These are phyloP conservation scores for Centrapalus pauciflorus DNA, from an alignment of 129 eudicot species.

Conservation along the genomic window DNA sequence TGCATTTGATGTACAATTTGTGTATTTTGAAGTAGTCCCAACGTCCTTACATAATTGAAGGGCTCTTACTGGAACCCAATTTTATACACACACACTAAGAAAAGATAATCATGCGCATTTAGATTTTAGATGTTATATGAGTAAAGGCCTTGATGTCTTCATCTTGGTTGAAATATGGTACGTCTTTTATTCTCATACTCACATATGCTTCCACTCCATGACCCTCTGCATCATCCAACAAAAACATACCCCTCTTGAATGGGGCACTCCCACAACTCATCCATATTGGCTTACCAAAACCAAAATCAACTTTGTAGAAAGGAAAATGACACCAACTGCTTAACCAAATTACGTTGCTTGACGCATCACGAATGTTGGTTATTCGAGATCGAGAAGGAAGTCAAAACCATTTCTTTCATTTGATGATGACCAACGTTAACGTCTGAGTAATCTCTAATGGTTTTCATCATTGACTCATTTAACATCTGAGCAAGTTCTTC, in stretches of 20 bases:
- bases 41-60: no score
- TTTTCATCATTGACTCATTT: background rate
- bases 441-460: background rate
- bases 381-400: background rate
- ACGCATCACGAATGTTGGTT: background rate
- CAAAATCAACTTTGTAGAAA: slow-evolving; percentile 5
- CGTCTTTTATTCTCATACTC: background rate
- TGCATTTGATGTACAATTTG: no score
- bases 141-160: background rate
- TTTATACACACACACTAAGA: no score
- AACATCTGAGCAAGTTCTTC: background rate
- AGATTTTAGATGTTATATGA: no score
- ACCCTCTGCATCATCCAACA: background rate
- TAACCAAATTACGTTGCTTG: background rate
- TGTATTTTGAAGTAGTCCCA: no score
- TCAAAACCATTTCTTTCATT: background rate
- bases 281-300: slow-evolving; percentile 13
- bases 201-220: slow-evolving; percentile 11
- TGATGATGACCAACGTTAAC: background rate
- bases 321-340: slow-evolving; percentile 8
- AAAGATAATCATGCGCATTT: no score
- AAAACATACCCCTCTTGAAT: background rate
- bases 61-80: no score
- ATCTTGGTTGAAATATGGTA: background rate
- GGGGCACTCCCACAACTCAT: background rate